phyloP scores from a whole-genome alignment of 2,329 filamentous ascomycete species.

The Verticillium klebahnii region DNA sequence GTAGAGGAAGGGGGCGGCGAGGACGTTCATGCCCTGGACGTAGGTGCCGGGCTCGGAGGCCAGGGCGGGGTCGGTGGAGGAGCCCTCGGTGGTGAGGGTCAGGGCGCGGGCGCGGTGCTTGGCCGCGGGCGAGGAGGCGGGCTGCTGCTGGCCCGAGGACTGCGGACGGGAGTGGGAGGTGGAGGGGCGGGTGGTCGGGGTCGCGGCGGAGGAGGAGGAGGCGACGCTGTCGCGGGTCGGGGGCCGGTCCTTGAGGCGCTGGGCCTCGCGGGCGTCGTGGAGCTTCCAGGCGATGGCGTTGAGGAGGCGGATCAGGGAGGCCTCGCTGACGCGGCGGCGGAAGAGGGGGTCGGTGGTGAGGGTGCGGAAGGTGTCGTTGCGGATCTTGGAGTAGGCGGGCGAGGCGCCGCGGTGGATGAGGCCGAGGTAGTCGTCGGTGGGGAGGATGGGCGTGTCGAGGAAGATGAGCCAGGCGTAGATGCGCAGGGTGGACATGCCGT shows the following conservation, averaged over 20 bases:
- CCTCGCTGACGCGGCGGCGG: constrained; percentile 90
- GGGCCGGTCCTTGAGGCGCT: constrained; percentile 22
- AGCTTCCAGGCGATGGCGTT: constrained; percentile 95
- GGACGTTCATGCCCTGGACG: constrained; percentile 98
- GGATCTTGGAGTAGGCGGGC: constrained; percentile 93
- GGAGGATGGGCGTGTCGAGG: constrained; percentile 78
- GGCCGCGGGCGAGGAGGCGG: constrained; percentile 38
- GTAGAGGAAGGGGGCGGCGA: constrained; percentile 93
- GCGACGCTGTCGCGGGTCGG: constrained; percentile 32
- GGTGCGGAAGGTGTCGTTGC: constrained; percentile 96
- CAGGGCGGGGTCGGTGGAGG: constrained; percentile 45
- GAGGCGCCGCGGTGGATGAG: constrained; percentile 92
- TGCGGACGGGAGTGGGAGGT: constrained; percentile 32
- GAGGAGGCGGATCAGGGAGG: constrained; percentile 86
- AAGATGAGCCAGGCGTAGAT: constrained; percentile 97
- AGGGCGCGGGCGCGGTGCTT: constrained; percentile 50
- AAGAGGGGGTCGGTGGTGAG: constrained; percentile 96
- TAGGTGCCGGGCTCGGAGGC: constrained; percentile 74
- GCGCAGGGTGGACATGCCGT: constrained; percentile 85
- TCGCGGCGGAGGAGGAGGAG: constrained; percentile 22
- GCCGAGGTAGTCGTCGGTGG: constrained; percentile 82
- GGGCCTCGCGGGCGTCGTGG: constrained; percentile 66
- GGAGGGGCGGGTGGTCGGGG: constrained; percentile 18
- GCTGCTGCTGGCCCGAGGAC: neutral
- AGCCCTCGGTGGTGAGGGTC: constrained; percentile 59